Conservation (phyloP, 768 basidiomycete species). For the Strobilomyces confusus region DNA sequence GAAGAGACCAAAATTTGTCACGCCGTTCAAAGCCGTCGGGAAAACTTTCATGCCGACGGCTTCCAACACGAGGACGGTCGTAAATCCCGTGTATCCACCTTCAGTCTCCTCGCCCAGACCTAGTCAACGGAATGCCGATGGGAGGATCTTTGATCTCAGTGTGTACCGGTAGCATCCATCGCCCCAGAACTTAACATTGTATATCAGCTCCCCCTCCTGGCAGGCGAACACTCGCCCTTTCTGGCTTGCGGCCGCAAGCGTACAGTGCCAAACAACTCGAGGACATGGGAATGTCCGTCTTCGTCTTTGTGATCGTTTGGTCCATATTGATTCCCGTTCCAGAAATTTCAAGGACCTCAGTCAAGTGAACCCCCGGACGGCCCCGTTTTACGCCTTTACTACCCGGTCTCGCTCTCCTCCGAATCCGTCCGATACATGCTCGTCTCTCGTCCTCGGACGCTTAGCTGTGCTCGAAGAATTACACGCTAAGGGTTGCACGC, state of each 20-base stretch:
- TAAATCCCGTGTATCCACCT: conserved; percentile 24
- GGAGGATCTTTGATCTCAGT: conserved; percentile 42
- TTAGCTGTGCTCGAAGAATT: conserved; percentile 54
- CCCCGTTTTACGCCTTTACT: conserved; percentile 59
- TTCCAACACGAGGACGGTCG: neutral
- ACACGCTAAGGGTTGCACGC: conserved; percentile 51
- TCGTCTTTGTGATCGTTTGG: neutral
- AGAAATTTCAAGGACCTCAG: conserved; percentile 51
- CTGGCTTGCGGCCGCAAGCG: conserved; percentile 48
- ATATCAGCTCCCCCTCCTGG: conserved; percentile 31
- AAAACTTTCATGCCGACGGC: conserved; percentile 35
- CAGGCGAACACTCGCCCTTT: conserved; percentile 45
- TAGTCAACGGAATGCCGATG: conserved; percentile 6
- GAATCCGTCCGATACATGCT: conserved; percentile 13
- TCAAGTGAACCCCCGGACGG: conserved; percentile 52
- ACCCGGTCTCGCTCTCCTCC: conserved; percentile 33
- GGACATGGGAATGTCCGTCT: conserved; percentile 49
- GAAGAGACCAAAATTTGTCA: conserved; percentile 44
- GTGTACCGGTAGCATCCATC: conserved; percentile 14
- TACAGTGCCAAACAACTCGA: conserved; percentile 43
- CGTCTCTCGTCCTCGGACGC: conserved; percentile 40
- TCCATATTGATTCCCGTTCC: conserved; percentile 6
- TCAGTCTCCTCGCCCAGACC: conserved; percentile 7
- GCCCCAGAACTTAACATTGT: neutral
- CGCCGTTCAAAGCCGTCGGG: conserved; percentile 59